These are phyloP conservation scores for Closterium sp. DNA, from an alignment of 139 green algal species.

Conservation along the genomic window DNA sequence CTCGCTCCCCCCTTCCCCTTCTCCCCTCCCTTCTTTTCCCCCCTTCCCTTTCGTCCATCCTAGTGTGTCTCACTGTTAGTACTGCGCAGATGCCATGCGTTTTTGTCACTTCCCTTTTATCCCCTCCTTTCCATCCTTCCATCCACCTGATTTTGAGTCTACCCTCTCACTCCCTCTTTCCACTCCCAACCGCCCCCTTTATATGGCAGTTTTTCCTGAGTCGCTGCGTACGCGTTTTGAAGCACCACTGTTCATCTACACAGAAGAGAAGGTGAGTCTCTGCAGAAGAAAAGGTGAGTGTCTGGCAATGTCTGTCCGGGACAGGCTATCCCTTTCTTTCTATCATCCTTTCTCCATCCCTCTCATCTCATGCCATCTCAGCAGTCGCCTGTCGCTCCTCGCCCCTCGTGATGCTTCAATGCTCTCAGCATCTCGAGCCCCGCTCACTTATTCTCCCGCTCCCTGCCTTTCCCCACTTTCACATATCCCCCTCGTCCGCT, in stretches of 20 bases:
- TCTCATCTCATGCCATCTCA: not conserved
- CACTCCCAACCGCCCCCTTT: too few relatives aligned
- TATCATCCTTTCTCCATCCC: too few relatives aligned
- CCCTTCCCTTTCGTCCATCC: not conserved
- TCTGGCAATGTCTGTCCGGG: too few relatives aligned
- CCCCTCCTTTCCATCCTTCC: not conserved
- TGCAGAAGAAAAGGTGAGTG: conserved; percentile 13
- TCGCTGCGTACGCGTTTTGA: conserved; percentile 3
- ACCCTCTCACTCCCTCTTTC: too few relatives aligned
- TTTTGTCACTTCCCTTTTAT: not conserved
- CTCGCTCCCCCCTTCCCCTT: not conserved
- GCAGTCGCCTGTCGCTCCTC: too few relatives aligned
- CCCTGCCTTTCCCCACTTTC: not conserved
- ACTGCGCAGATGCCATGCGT: too few relatives aligned
- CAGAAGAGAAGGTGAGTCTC: conserved; percentile 12
- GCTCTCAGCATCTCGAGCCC: too few relatives aligned
- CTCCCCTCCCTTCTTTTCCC: too few relatives aligned
- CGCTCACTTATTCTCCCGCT: not conserved
- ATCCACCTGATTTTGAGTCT: too few relatives aligned
- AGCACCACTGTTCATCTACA: conserved; percentile 22
- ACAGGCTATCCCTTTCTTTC: too few relatives aligned
- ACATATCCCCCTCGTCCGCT: not conserved
- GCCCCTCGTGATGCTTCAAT: too few relatives aligned
- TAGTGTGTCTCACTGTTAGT: too few relatives aligned
- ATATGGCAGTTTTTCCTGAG: not conserved